A percentile compares a stretch with the other conserved stretches of the same genome.
These are phyloP conservation scores for Candida tallmaniae DNA, from an alignment of 805 yeast species.

Conservation along the genomic window DNA sequence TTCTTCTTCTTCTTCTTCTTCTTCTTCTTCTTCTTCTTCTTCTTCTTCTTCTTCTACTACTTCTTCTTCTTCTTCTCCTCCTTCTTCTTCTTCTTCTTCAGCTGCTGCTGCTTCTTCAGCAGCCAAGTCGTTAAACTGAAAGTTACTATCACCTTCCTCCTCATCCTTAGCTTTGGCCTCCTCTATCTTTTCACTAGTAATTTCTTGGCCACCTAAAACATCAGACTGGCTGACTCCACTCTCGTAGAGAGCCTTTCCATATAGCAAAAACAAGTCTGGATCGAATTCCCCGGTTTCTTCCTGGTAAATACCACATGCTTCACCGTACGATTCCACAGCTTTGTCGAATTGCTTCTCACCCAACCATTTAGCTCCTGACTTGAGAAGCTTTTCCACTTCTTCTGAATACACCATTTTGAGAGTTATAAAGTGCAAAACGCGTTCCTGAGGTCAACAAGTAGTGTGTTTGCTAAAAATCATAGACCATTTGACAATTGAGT, in stretches of 20 bases:
- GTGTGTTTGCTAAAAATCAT: too few relatives aligned
- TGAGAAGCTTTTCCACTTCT: conserved; percentile 45
- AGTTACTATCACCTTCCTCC: conserved; percentile 18
- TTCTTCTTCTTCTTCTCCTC: conserved; percentile 12
- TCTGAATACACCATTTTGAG: conserved; percentile 26
- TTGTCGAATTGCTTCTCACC: conserved; percentile 61
- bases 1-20: conserved; percentile 15
- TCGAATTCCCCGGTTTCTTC: conserved; percentile 54
- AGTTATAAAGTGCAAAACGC: conserved; percentile 6
- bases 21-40: conserved; percentile 41
- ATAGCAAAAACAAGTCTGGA: conserved; percentile 67
- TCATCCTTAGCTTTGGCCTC: conserved; percentile 18
- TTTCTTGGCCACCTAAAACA: conserved; percentile 55
- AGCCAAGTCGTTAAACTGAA: conserved; percentile 22
- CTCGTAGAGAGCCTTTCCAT: conserved; percentile 77
- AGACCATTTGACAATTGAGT: too few relatives aligned
- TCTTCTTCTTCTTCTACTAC: conserved; percentile 42
- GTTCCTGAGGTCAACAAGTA: too few relatives aligned
- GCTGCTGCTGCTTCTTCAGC: conserved; percentile 19
- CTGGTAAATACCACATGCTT: conserved; percentile 60
- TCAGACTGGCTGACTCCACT: conserved; percentile 72
- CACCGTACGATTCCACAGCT: conserved; percentile 69
- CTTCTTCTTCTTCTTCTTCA: conserved; percentile 16
- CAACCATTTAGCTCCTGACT: conserved; percentile 60
- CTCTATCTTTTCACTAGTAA: conserved; percentile 12